phyloP scores from a whole-genome alignment of 2,329 filamentous ascomycete genomes.

The Colletotrichum echinochloae region DNA sequence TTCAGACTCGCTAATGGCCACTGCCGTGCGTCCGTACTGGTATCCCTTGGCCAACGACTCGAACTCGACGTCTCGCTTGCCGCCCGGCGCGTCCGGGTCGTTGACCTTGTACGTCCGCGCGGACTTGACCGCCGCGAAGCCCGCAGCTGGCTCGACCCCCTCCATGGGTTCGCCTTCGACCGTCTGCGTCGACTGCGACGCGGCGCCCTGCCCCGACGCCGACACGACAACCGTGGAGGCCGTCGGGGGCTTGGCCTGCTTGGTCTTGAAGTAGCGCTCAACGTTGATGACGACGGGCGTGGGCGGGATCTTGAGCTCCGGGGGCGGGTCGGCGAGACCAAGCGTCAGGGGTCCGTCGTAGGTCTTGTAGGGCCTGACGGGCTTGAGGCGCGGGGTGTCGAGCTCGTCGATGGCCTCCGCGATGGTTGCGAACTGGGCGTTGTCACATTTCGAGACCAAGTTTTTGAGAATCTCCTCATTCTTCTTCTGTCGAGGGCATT shows the following conservation, averaged over 20 bases:
- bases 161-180: slow-evolving; percentile 61
- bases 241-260: slow-evolving; percentile 77
- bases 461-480: slow-evolving; percentile 78
- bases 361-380: slow-evolving; percentile 78
- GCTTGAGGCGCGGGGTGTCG: slow-evolving; percentile 80
- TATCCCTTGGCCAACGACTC: slow-evolving; percentile 94
- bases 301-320: slow-evolving; percentile 67
- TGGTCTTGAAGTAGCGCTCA: slow-evolving; percentile 90
- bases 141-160: slow-evolving; percentile 57
- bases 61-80: slow-evolving; percentile 83
- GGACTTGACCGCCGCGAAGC: slow-evolving; percentile 78
- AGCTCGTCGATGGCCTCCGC: slow-evolving; percentile 87
- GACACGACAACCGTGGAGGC: slow-evolving; percentile 81
- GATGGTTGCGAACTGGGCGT: slow-evolving; percentile 84
- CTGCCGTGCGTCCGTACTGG: slow-evolving; percentile 91
- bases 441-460: slow-evolving; percentile 74
- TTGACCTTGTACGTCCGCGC: slow-evolving; percentile 85
- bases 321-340: slow-evolving; percentile 66
- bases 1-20: slow-evolving; percentile 89
- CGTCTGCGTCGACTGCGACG: slow-evolving; percentile 64
- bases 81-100: slow-evolving; percentile 79
- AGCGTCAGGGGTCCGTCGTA: slow-evolving; percentile 86
- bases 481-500: slow-evolving; percentile 57
- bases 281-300: slow-evolving; percentile 85
- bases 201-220: slow-evolving; percentile 57